Evolutionary conservation across 495 filamentous ascomycete species (phyloP).

Genomic region (Lasiosphaeriaceae sp.): DNA sequence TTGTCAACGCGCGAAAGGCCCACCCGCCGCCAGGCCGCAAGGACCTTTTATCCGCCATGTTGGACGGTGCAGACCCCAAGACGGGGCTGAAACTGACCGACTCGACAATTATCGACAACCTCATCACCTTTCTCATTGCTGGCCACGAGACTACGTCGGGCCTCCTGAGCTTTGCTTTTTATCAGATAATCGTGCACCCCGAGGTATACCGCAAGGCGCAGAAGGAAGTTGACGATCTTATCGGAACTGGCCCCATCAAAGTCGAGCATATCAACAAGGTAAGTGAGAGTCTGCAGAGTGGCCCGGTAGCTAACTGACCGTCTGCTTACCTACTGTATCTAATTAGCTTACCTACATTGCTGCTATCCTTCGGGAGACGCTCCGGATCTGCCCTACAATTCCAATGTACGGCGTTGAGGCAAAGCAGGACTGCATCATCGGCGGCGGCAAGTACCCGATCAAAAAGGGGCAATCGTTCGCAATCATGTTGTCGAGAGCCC

Average conservation of each 20-base stretch:
- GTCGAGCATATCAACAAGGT: conserved; percentile 63
- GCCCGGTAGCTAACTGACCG: too few species aligned
- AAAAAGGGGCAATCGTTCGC: conserved; percentile 50
- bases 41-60: conserved; percentile 62
- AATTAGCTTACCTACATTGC: conserved; percentile 61
- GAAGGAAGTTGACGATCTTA: conserved; percentile 43
- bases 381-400: conserved; percentile 59
- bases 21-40: conserved; percentile 53
- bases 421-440: too few species aligned
- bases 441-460: conserved; percentile 60
- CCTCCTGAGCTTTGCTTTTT: conserved; percentile 12
- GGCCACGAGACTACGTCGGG: conserved; percentile 62
- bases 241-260: conserved; percentile 54
- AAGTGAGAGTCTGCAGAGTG: too few species aligned
- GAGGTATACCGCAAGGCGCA: conserved; percentile 32
- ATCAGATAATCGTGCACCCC: conserved; percentile 5
- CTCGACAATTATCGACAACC: conserved; percentile 54
- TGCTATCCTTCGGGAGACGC: conserved; percentile 56
- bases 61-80: conserved; percentile 54
- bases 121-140: conserved; percentile 63
- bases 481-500: conserved; percentile 35
- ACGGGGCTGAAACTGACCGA: conserved; percentile 56
- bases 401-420: conserved; percentile 45
- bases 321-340: too few species aligned
- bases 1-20: conserved; percentile 49